These are phyloP conservation scores for Suillus ampliporus DNA, from an alignment of 768 basidiomycete species.

Conservation along the genomic window DNA sequence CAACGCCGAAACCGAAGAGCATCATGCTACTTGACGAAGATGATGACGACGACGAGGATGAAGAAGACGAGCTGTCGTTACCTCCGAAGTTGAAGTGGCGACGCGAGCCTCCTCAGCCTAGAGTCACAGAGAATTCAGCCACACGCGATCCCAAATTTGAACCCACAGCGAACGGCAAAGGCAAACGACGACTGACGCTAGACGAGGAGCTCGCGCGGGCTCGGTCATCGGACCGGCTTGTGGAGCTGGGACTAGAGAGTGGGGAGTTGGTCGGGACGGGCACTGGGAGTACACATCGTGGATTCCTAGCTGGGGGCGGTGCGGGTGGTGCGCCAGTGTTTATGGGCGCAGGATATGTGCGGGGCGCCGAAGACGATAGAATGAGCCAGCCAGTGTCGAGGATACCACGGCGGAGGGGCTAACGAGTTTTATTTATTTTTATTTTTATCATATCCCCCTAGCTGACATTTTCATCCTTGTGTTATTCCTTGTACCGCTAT, in stretches of 20 bases:
- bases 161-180: slow-evolving; percentile 21
- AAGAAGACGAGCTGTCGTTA: slow-evolving; percentile 44
- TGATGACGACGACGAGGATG: slow-evolving; percentile 36
- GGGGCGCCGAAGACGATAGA: slow-evolving; percentile 49
- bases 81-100: slow-evolving; percentile 25
- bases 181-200: slow-evolving; percentile 56
- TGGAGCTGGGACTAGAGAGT: slow-evolving; percentile 50
- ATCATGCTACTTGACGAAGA: slow-evolving; percentile 24
- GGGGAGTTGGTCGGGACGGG: slow-evolving; percentile 55
- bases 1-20: slow-evolving; percentile 35
- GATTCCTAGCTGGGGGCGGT: slow-evolving; percentile 78
- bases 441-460: slow-evolving; percentile 6
- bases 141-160: too few species aligned
- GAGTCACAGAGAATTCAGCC: neutral
- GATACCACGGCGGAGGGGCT: slow-evolving; percentile 31
- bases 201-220: slow-evolving; percentile 68
- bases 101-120: neutral
- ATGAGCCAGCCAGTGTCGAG: slow-evolving; percentile 21
- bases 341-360: slow-evolving; percentile 72
- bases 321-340: slow-evolving; percentile 73
- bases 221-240: slow-evolving; percentile 41
- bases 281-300: slow-evolving; percentile 53
- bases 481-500: neutral
- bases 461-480: neutral
- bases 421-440: slow-evolving; percentile 1